Conservation (phyloP, 257 asterid genomes). For the Scutellaria minor region DNA sequence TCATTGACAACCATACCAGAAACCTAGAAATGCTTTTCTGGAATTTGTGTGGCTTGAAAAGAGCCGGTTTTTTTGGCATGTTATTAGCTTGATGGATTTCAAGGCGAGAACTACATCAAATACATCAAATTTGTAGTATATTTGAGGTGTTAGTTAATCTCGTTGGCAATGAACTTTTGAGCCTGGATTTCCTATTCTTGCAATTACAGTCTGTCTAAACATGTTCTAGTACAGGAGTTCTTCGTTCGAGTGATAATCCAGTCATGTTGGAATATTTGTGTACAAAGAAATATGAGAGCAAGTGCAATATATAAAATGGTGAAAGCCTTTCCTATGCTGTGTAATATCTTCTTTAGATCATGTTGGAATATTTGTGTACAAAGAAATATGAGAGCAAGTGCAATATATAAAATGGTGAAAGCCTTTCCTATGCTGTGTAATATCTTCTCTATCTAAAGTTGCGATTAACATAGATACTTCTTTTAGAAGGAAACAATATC, state of each 20-base stretch:
- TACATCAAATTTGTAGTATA: slow-evolving; percentile 21
- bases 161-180: slow-evolving; percentile 22
- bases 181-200: slow-evolving; percentile 23
- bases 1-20: slow-evolving; percentile 56
- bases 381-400: slow-evolving; percentile 31
- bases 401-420: slow-evolving; percentile 29
- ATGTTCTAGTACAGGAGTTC: slow-evolving; percentile 30
- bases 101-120: slow-evolving; percentile 23
- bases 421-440: background rate
- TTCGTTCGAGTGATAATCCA: background rate
- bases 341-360: background rate
- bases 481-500: background rate
- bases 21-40: slow-evolving; percentile 38
- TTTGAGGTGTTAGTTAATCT: slow-evolving; percentile 5
- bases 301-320: slow-evolving; percentile 30
- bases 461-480: background rate
- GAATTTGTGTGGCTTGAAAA: background rate
- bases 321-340: slow-evolving; percentile 7
- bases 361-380: slow-evolving; percentile 29
- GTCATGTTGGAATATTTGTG: slow-evolving; percentile 24
- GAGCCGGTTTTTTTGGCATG: slow-evolving; percentile 8
- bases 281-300: slow-evolving; percentile 31
- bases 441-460: background rate
- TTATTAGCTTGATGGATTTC: slow-evolving; percentile 23
- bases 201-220: slow-evolving; percentile 27